A percentile compares a stretch with the other conserved stretches of the same genome.
phyloP scores from a whole-genome alignment of 2,329 filamentous ascomycete genomes.

The Fusarium devonianum region DNA sequence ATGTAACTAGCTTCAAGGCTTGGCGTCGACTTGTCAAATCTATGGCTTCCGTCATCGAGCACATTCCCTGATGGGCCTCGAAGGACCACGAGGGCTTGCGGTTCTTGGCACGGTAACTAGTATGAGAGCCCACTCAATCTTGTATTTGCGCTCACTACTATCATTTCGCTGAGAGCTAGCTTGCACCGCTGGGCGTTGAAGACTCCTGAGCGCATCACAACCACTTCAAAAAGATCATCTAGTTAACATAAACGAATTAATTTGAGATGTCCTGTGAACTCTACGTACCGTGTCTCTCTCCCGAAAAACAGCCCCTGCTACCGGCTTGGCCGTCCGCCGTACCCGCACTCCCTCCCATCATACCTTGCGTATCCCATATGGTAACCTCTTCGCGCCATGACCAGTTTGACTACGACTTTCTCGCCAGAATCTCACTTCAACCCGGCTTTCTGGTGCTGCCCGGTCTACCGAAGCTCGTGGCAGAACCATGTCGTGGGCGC shows the following conservation, averaged over 20 bases:
- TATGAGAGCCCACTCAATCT: conserved; percentile 27
- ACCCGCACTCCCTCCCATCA: conserved; percentile 13
- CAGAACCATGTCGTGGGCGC: conserved; percentile 34
- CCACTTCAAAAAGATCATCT: neutral
- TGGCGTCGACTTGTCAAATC: too few relatives aligned
- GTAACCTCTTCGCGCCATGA: too few relatives aligned
- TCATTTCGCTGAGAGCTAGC: conserved; percentile 17
- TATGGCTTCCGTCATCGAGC: neutral
- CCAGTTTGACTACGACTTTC: conserved; percentile 2
- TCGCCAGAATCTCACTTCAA: conserved; percentile 8
- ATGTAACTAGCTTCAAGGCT: too few relatives aligned
- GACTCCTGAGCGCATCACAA: conserved; percentile 2
- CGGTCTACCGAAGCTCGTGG: neutral
- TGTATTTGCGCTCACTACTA: conserved; percentile 30
- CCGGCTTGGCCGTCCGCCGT: conserved; percentile 31
- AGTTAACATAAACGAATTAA: neutral
- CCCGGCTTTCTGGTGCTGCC: conserved; percentile 7
- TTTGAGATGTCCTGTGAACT: conserved; percentile 26
- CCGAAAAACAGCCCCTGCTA: conserved; percentile 16
- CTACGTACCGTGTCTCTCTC: too few relatives aligned
- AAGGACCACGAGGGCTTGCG: conserved; percentile 7
- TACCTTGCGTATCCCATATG: neutral
- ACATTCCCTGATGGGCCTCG: neutral
- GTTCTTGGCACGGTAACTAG: conserved; percentile 3
- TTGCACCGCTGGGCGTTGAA: conserved; percentile 4